phyloP scores from a whole-genome alignment of 257 asterid genomes.

The Paulownia fortunei region DNA sequence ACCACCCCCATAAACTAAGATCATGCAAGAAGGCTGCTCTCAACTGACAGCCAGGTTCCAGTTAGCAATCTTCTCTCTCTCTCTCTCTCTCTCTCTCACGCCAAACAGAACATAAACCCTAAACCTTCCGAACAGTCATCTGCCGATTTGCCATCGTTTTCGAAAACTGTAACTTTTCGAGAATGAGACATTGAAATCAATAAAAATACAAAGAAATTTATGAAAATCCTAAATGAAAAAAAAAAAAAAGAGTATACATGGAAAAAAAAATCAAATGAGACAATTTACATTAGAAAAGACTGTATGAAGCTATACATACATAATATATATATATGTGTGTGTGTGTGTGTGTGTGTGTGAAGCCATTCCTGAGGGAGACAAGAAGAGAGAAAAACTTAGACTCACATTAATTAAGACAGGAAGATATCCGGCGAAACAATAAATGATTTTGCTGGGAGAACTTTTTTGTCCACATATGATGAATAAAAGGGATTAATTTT shows the following conservation, averaged over 20 bases:
- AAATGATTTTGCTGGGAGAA: no score
- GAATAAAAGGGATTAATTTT: no score
- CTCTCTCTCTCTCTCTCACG: conserved; percentile 42
- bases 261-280: not conserved
- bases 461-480: no score
- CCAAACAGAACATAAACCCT: conserved; percentile 70
- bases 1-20: conserved; percentile 34
- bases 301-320: not conserved
- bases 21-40: conserved; percentile 87
- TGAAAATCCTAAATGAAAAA: not conserved
- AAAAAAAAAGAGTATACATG: not conserved
- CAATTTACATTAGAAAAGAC: not conserved
- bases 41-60: conserved; percentile 66
- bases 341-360: no score
- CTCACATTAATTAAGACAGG: no score
- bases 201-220: not conserved
- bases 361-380: no score
- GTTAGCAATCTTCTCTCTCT: conserved; percentile 59
- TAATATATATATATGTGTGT: no score
- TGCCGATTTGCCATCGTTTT: not conserved
- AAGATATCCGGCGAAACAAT: no score
- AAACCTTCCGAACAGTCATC: conserved; percentile 28
- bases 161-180: no score
- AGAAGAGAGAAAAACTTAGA: no score
- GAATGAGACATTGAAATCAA: not conserved